phyloP scores from a whole-genome alignment of 2,329 filamentous ascomycete genomes.

The Seiridium unicorne region DNA sequence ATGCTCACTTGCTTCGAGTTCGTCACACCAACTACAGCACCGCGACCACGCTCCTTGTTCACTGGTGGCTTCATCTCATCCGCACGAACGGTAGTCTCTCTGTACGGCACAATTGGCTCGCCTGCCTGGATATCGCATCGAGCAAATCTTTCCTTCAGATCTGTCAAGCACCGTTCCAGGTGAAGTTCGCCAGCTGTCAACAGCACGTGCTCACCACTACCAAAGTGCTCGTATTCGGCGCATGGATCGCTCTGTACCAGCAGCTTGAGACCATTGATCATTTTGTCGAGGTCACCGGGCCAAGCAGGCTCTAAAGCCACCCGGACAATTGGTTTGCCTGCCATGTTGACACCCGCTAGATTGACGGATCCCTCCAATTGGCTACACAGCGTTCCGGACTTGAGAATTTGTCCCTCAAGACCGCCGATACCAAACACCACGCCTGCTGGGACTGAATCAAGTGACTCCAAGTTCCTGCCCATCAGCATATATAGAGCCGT shows the following conservation, averaged over 20 bases:
- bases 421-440: conserved; percentile 95
- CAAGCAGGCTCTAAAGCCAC: conserved; percentile 93
- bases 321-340: conserved; percentile 86
- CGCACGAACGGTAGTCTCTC: conserved; percentile 84
- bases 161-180: conserved; percentile 88
- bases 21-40: conserved; percentile 72
- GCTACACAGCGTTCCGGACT: conserved; percentile 91
- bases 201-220: conserved; percentile 92
- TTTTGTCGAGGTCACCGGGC: conserved; percentile 87
- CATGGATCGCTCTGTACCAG: conserved; percentile 95
- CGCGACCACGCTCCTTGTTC: conserved; percentile 83
- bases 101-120: conserved; percentile 91
- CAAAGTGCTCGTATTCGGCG: conserved; percentile 90
- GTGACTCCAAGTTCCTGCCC: conserved; percentile 82
- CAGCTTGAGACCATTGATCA: conserved; percentile 84
- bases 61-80: conserved; percentile 90
- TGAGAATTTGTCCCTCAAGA: conserved; percentile 89
- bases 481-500: conserved; percentile 92
- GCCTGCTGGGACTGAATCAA: conserved; percentile 84
- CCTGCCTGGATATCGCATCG: conserved; percentile 93
- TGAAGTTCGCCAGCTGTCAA: conserved; percentile 93
- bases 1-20: conserved; percentile 85
- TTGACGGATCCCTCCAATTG: conserved; percentile 85
- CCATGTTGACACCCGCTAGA: conserved; percentile 78
- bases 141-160: conserved; percentile 88